Percentiles rank a stretch among this genome's conserved stretches.
Evolutionary conservation across 306 rosid species (phyloP).

Genomic region (Medicago ruthenica): DNA sequence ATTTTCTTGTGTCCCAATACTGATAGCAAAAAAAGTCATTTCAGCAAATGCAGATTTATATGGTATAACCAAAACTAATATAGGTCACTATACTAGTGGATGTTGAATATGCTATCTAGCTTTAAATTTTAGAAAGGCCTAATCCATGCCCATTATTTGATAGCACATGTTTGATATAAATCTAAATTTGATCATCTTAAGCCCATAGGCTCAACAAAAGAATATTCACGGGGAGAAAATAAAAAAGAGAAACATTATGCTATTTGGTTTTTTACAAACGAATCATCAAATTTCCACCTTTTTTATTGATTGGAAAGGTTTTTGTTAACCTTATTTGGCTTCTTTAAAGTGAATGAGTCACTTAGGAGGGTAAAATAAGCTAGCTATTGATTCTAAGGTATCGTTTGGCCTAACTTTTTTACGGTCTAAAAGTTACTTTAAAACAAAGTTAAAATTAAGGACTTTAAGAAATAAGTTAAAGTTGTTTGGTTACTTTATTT

Average conservation of each 20-base stretch:
- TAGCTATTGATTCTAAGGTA: not conserved
- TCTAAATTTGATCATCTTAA: no score
- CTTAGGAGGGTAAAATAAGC: not conserved
- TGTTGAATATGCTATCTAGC: not conserved
- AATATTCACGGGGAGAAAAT: no score
- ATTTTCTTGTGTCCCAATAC: slow-evolving; percentile 11
- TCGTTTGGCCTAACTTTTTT: no score
- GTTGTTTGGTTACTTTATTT: no score
- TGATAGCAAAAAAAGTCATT: slow-evolving; percentile 6
- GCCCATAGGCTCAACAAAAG: no score
- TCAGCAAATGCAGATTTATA: slow-evolving; percentile 23
- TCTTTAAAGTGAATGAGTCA: not conserved
- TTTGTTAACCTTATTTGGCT: not conserved
- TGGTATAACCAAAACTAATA: not conserved
- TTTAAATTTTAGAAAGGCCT: slow-evolving; percentile 28
- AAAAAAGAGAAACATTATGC: no score
- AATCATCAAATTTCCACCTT: not conserved
- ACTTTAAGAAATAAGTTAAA: no score
- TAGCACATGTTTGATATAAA: no score
- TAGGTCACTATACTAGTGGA: not conserved
- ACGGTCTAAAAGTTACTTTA: no score
- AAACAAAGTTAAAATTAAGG: no score
- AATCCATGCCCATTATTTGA: not conserved
- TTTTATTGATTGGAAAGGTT: not conserved
- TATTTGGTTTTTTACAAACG: no score